Conservation (phyloP, 208 protist genomes). For the Leishmania tropica region DNA sequence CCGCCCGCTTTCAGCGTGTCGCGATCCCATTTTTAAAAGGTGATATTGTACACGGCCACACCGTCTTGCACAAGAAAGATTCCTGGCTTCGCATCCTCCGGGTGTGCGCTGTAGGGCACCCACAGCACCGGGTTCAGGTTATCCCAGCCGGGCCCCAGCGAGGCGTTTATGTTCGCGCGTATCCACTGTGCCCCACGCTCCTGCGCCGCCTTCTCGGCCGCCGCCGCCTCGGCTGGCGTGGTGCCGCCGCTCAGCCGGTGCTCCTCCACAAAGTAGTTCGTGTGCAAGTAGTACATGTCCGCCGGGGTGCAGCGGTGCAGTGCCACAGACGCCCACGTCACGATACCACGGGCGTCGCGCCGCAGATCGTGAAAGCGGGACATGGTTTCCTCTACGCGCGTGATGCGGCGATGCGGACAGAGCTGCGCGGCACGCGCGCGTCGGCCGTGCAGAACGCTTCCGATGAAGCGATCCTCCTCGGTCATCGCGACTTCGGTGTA, state of each 20-base stretch:
- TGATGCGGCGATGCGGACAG: background rate
- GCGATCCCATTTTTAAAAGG: background rate
- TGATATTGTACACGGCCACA: conserved; percentile 7
- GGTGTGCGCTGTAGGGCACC: background rate
- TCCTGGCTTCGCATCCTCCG: background rate
- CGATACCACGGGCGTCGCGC: conserved; percentile 7
- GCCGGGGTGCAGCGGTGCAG: conserved; percentile 16
- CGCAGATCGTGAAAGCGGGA: conserved; percentile 30
- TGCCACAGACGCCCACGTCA: conserved; percentile 25
- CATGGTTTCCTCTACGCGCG: conserved; percentile 9
- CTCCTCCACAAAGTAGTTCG: conserved; percentile 8
- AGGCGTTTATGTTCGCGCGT: background rate
- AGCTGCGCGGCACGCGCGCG: conserved; percentile 8
- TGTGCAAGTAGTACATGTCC: conserved; percentile 13
- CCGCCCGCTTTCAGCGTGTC: too few relatives aligned
- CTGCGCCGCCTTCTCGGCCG: background rate
- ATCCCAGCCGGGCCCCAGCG: conserved; percentile 1
- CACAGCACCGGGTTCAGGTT: background rate
- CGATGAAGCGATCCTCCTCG: conserved; percentile 14
- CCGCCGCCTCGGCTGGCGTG: background rate
- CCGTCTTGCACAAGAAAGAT: background rate
- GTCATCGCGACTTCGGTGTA: conserved; percentile 7
- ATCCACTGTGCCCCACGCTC: conserved; percentile 4
- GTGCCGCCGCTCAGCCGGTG: background rate
- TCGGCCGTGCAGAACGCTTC: background rate